Evolutionary conservation across 2,329 filamentous ascomycete genomes (phyloP), one percentile per base, ranked within the genome.

Genomic region (Fusarium virguliforme): DNA sequence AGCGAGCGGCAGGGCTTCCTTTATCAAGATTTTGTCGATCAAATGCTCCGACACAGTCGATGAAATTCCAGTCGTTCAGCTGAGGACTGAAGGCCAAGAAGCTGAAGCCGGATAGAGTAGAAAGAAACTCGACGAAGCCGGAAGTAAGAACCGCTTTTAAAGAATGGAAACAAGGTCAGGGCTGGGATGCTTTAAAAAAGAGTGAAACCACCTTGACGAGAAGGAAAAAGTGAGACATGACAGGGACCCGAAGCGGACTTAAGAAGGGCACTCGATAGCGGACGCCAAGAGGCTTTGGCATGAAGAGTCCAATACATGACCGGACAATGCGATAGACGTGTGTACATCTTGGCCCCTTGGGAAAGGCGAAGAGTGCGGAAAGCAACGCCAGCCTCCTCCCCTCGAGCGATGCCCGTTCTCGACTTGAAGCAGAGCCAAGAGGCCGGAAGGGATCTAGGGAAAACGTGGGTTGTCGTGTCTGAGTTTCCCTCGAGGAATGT

Each of bases 391-490:
- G 37, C 30, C 54, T 46, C 50, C 40, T 53, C 38, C 18, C 18
- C 22, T 24, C n/a, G 50, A 40, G 30, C 43, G 58, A 67, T 55
- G 30, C 57, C 43, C 40, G 56, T 62, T 70, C 69, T 67, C 56
- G 59, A 70, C 53, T 67, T 8, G 30, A 38, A 30, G 24, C 24
- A 15, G 35, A 34, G 28, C 37, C 50, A 32, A 28, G 58, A 67
- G n/a, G 37, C 62, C 66, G 58, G 56, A 70, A 58, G 38, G 59
- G 59, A 57, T 55, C 57, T 60, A 51, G 26, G 38, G n/a, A 70
- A 57, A 72, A 70, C 69, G 70, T 72, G 66, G 69, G n/a, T 55
- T 72, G 69, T 48, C 51, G 62, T 72, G 70, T 67, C 70, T 70
- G 62, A 60, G 59, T 55, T 50, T 48, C 37, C 37, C 28, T 34